Conservation (phyloP, 1,139 yeast species). For the Pichia sp. region DNA sequence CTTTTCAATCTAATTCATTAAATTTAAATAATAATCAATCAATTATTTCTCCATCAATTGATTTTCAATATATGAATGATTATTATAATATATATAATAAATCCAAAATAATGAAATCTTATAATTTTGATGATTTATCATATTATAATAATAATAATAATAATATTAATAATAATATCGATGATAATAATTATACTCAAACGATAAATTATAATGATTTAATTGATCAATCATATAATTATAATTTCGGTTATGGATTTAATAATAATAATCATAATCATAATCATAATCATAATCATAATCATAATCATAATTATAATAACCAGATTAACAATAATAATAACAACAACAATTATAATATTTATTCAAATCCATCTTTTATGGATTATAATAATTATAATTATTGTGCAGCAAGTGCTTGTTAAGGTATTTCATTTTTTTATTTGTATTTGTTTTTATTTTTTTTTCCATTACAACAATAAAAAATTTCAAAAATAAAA, state of each 20-base stretch:
- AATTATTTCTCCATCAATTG: slow-evolving; percentile 4
- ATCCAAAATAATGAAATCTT: neutral
- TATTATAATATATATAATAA: neutral
- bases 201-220: neutral
- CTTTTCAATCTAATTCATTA: slow-evolving; percentile 16
- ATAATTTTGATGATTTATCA: neutral
- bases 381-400: neutral
- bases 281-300: neutral
- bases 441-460: neutral
- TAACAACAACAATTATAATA: neutral
- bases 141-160: neutral
- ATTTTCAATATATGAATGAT: slow-evolving; percentile 1
- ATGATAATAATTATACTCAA: neutral
- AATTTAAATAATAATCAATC: slow-evolving; percentile 2
- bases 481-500: neutral
- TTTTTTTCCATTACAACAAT: neutral
- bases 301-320: neutral
- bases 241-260: neutral
- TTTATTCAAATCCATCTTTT: neutral
- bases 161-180: neutral
- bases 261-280: neutral
- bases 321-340: neutral
- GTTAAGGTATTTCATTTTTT: slow-evolving; percentile 5
- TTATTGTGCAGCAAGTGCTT: slow-evolving; percentile 20
- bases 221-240: neutral